Evolutionary conservation across 305 asterid genomes (phyloP).

Genomic region (Euphrasia arctica): DNA sequence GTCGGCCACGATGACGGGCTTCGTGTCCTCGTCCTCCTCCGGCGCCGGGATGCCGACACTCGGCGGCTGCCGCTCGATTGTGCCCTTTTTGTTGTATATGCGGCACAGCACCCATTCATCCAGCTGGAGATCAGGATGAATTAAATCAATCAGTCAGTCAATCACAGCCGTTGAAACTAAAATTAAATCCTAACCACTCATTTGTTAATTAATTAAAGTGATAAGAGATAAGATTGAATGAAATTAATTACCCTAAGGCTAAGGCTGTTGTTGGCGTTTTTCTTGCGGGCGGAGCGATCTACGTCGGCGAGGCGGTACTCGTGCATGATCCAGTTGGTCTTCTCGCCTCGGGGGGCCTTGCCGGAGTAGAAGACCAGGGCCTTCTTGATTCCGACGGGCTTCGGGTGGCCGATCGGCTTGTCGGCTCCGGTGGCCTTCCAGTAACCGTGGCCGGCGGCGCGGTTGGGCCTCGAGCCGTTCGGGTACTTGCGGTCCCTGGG

Average conservation of each 20-base stretch:
- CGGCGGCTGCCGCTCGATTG: constrained; percentile 43
- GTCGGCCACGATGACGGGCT: constrained; percentile 40
- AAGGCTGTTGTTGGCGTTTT: constrained; percentile 26
- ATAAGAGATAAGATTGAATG: no score
- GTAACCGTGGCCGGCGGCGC: constrained; percentile 89
- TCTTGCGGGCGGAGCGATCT: constrained; percentile 78
- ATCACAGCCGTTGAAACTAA: constrained; percentile 29
- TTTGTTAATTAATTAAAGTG: no score
- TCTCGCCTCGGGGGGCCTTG: constrained; percentile 87
- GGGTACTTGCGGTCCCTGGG: constrained; percentile 93
- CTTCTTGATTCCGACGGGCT: constrained; percentile 74
- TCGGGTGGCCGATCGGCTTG: constrained; percentile 81
- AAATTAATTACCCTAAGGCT: constrained; percentile 58
- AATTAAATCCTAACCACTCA: background rate
- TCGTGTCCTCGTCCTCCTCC: constrained; percentile 40
- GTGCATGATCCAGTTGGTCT: constrained; percentile 96
- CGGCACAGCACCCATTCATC: constrained; percentile 99
- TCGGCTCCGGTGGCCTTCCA: constrained; percentile 99
- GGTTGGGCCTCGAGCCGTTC: constrained; percentile 87
- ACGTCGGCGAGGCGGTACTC: constrained; percentile 90
- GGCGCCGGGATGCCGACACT: constrained; percentile 1
- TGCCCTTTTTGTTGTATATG: constrained; percentile 85
- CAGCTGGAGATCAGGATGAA: constrained; percentile 36
- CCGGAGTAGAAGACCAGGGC: constrained; percentile 92
- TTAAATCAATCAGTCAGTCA: background rate